These are phyloP conservation scores for Lagenaria siceraria DNA, from an alignment of 306 rosid genomes.

Conservation along the genomic window DNA sequence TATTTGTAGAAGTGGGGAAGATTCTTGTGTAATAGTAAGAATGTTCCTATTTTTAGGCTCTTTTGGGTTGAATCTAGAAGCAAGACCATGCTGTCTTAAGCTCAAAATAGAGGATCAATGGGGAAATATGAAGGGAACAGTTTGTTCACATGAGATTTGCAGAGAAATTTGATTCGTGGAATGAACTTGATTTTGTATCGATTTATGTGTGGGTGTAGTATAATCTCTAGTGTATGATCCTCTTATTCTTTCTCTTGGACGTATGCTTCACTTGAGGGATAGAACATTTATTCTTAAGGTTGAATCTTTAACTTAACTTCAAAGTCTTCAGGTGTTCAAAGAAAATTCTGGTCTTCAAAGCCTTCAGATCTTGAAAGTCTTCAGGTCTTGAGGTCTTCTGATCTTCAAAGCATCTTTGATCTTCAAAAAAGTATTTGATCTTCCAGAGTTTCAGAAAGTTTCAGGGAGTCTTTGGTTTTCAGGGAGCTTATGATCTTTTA, in stretches of 20 bases:
- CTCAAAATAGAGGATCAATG: neutral
- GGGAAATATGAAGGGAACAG: neutral
- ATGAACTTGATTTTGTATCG: no score
- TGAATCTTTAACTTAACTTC: neutral
- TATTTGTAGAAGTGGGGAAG: neutral
- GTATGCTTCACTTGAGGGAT: no score
- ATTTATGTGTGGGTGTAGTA: no score
- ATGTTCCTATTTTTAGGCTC: constrained; percentile 6
- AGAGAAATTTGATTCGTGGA: no score
- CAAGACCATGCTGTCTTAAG: neutral
- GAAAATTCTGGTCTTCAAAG: no score
- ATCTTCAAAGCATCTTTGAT: neutral
- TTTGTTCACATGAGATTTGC: neutral
- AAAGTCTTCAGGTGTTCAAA: neutral
- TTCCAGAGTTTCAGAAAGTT: no score
- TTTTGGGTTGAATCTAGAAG: neutral
- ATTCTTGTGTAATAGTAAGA: neutral
- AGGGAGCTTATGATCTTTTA: no score
- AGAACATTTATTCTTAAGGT: neutral
- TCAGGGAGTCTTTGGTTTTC: no score
- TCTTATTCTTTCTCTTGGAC: neutral
- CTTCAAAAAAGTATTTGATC: neutral
- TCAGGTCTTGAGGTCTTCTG: no score
- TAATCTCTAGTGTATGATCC: no score
- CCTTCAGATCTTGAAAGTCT: no score